phyloP scores from a whole-genome alignment of 1,284 basidiomycete species.

The Melampsora americana region DNA sequence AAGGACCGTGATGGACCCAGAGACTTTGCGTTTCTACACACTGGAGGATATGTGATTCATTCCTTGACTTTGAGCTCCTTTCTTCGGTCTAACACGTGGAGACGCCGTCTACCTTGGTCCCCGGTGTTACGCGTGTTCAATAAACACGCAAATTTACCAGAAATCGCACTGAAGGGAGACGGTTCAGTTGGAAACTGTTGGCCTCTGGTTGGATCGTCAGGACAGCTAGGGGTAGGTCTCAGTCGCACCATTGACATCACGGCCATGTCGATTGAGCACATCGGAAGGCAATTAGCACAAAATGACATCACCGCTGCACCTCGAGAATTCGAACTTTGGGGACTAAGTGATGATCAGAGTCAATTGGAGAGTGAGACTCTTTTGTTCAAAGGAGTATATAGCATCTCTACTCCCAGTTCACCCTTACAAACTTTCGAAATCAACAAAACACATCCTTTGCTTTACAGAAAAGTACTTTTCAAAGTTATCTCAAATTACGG shows the following conservation, averaged over 20 bases:
- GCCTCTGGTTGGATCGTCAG: neutral
- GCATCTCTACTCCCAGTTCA: neutral
- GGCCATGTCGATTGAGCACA: too few species aligned
- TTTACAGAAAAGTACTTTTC: neutral
- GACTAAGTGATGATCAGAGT: neutral
- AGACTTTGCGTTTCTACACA: neutral
- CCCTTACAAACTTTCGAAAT: neutral
- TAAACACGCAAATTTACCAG: neutral
- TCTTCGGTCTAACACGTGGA: neutral
- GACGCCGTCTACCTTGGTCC: neutral
- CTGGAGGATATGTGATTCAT: constrained; percentile 4
- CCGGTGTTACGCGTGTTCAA: neutral
- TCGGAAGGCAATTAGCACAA: too few species aligned
- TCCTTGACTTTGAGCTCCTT: neutral
- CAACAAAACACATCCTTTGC: neutral
- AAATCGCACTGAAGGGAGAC: constrained; percentile 3
- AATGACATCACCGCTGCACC: constrained; percentile 16
- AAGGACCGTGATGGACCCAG: neutral
- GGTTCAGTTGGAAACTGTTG: neutral
- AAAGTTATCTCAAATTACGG: constrained; percentile 20
- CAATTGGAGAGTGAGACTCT: neutral
- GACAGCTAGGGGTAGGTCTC: too few species aligned
- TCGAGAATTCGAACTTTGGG: constrained; percentile 15
- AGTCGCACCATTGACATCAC: too few species aligned
- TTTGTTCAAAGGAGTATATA: constrained; percentile 5